Evolutionary conservation across 139 green algal species (phyloP), one percentile per base, ranked within the genome.

Genomic region (Tetraselmis chui): DNA sequence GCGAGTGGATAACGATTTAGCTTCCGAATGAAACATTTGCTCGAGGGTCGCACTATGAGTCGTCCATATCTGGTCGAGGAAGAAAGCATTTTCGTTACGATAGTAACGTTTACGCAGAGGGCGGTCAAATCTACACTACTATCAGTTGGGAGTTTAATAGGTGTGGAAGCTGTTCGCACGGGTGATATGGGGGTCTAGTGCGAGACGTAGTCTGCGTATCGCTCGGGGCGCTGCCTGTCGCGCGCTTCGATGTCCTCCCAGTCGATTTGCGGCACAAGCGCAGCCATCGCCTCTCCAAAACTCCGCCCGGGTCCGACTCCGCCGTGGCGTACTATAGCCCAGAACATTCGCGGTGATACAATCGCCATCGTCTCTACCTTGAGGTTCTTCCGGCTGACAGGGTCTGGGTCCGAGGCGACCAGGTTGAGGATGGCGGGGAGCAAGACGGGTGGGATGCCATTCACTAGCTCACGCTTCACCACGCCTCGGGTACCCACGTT

Each of bases 131-230:
- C n/a, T n/a, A n/a, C n/a, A n/a, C n/a, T n/a, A n/a, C n/a, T n/a
- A n/a, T n/a, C n/a, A n/a, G n/a, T n/a, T n/a, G n/a, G n/a, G n/a
- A n/a, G n/a, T n/a, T n/a, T n/a, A n/a, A n/a, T n/a, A n/a, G n/a
- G n/a, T n/a, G n/a, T n/a, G n/a, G n/a, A n/a, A n/a, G n/a, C n/a
- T n/a, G n/a, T n/a, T n/a, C n/a, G n/a, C n/a, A n/a, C n/a, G n/a
- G n/a, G n/a, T n/a, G n/a, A n/a, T n/a, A n/a, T n/a, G n/a, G n/a
- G n/a, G n/a, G n/a, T n/a, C 45, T 67, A 84, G 80, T 84, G 80
- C 59, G 80, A 80, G 2, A 84, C 80, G 75, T 80, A 84, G 75
- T 84, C 80, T 11, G 31, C 80, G 75, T 84, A 84, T 23, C 59
- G 58, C 30, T 84, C 80, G 28, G 80, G 80, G 23, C 30, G 67